Evolutionary conservation across 352 stramenopile genomes (phyloP), one percentile per base, ranked within the genome.

Genomic region (Pythium pyrilobum): DNA sequence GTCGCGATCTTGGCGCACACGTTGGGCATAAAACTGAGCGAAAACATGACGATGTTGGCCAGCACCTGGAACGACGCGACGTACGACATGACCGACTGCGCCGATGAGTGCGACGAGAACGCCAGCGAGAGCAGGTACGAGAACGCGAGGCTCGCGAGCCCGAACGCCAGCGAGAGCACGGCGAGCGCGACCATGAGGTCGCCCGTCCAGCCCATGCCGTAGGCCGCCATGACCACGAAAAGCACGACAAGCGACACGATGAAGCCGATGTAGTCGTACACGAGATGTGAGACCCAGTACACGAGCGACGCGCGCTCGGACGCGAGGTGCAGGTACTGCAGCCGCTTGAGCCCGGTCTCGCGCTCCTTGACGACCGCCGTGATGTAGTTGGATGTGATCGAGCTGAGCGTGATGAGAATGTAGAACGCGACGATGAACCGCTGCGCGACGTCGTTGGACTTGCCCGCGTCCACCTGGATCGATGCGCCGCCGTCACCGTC

Each of bases 351-450:
- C 3, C 82, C 80, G 11, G 54, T 72, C 38, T 85, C 80, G n/a
- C 71, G 72, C 37, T 93, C 82, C 45, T 85, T 80, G 36, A 91
- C 82, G 1, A 88, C 48, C 15, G 66, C 64, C 1, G 77, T 70
- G 9, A 83, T 68, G 40, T 88, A 89, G 45, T 79, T 86, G n/a
- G 76, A 71, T 11, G 72, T 66, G 29, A 89, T 73, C 5, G 75
- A 84, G 52, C 69, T 87, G 38, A 87, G 56, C 9, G 71, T 84
- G 36, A 88, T 46, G 20, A 87, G 69, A 25, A 80, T 57, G 59
- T 83, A 98, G 75, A 77, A 96, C 49, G 52, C 97, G 53, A 89
- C 96, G 95, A 64, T 95, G 67, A 89, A 98, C 69, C 78, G 99
- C 85, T 41, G 64, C 11, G 71, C 50, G 16, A 77, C 50, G 20